Conservation (phyloP, 345 rosid species). For the Lepidium aucheri region DNA sequence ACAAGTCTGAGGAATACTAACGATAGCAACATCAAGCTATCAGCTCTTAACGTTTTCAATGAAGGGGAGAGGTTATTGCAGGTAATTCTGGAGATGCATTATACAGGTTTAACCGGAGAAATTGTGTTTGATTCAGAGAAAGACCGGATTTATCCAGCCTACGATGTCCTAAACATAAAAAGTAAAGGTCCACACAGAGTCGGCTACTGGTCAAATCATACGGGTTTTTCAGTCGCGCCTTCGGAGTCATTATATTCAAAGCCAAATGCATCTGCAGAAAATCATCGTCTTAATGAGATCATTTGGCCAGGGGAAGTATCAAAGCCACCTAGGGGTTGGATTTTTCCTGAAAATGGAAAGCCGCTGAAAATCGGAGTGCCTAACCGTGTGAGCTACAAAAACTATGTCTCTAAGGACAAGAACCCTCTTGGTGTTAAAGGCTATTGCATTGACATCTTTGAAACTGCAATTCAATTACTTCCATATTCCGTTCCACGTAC, state of each 20-base stretch:
- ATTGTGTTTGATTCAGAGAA: slow-evolving; percentile 49
- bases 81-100: slow-evolving; percentile 45
- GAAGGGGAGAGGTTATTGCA: slow-evolving; percentile 69
- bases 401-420: slow-evolving; percentile 49
- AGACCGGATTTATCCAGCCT: slow-evolving; percentile 60
- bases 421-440: slow-evolving; percentile 72
- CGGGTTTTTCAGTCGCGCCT: slow-evolving; percentile 55
- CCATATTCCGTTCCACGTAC: slow-evolving; percentile 74
- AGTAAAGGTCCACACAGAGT: slow-evolving; percentile 55
- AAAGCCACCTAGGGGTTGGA: slow-evolving; percentile 75
- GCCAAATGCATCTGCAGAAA: slow-evolving; percentile 40
- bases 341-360: slow-evolving; percentile 76
- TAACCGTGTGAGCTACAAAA: slow-evolving; percentile 51
- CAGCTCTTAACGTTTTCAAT: slow-evolving; percentile 52
- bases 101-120: slow-evolving; percentile 66
- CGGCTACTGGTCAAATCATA: slow-evolving; percentile 87
- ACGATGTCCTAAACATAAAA: slow-evolving; percentile 63
- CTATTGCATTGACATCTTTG: slow-evolving; percentile 84
- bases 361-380: slow-evolving; percentile 77
- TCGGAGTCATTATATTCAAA: slow-evolving; percentile 56
- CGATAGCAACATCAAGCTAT: slow-evolving; percentile 42
- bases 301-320: slow-evolving; percentile 82
- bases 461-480: slow-evolving; percentile 75
- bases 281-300: slow-evolving; percentile 46
- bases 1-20: slow-evolving; percentile 40